phyloP scores from a whole-genome alignment of 75 land plant species.

The Pinus albicaulis region DNA sequence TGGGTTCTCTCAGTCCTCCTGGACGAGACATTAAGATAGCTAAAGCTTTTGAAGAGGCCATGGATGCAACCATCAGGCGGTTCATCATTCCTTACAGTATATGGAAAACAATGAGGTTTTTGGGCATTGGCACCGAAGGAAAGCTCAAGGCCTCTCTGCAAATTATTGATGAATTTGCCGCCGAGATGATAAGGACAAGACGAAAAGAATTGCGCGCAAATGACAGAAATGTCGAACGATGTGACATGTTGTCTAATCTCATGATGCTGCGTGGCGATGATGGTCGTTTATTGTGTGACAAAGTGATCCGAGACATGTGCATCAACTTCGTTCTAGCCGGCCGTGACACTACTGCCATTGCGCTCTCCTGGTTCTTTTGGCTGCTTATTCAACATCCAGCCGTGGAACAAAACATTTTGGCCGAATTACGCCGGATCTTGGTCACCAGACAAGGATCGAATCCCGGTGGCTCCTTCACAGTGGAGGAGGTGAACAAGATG shows the following conservation, averaged over 20 bases:
- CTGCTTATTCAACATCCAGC: slow-evolving; percentile 19
- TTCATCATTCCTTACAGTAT: slow-evolving; percentile 48
- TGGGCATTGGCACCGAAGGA: slow-evolving; percentile 49
- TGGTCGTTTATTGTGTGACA: background rate
- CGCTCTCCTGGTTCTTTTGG: slow-evolving; percentile 39
- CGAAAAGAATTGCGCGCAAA: background rate
- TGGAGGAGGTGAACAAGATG: slow-evolving; percentile 51
- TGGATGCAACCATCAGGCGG: slow-evolving; percentile 37
- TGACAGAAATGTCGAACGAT: background rate
- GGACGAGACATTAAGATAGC: slow-evolving; percentile 52
- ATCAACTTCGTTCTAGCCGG: slow-evolving; percentile 36
- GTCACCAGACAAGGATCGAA: background rate
- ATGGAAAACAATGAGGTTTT: slow-evolving; percentile 47
- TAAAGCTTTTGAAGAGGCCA: slow-evolving; percentile 60
- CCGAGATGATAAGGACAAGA: background rate
- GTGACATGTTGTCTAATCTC: background rate
- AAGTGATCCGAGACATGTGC: slow-evolving; percentile 22
- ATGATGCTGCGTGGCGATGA: background rate
- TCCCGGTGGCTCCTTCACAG: background rate
- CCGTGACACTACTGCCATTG: slow-evolving; percentile 29
- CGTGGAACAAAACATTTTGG: slow-evolving; percentile 19
- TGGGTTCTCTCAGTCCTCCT: slow-evolving; percentile 41
- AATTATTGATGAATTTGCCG: slow-evolving; percentile 30
- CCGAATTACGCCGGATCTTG: slow-evolving; percentile 17
- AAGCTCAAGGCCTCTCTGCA: slow-evolving; percentile 34